Conservation (phyloP, 768 basidiomycete species). For the Phylloporus arenicola region DNA sequence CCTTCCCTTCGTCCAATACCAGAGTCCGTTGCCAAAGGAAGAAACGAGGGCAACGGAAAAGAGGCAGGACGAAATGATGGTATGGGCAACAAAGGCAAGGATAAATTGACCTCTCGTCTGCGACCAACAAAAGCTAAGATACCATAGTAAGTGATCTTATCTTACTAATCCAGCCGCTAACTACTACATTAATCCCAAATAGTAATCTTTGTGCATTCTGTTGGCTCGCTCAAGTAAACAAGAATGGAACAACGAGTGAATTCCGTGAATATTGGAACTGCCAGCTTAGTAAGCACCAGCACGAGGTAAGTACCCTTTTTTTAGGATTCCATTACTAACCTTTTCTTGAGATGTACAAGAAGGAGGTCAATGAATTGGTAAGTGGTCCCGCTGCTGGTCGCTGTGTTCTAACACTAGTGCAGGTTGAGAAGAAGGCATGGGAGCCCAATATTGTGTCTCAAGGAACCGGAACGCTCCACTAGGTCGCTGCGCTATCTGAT, state of each 20-base stretch:
- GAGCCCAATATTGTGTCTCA: neutral
- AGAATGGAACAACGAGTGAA: neutral
- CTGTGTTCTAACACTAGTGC: too few species aligned
- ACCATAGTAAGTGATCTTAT: neutral
- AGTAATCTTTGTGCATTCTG: neutral
- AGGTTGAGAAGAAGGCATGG: neutral
- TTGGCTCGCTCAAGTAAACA: neutral
- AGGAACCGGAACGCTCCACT: neutral
- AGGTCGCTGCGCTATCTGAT: neutral
- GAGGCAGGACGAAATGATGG: too few species aligned
- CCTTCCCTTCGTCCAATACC: too few species aligned
- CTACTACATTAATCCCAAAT: neutral
- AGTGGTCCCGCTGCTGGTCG: too few species aligned
- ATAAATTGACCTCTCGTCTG: neutral
- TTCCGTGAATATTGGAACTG: neutral
- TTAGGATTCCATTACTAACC: neutral
- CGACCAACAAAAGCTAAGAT: neutral
- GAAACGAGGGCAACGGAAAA: neutral
- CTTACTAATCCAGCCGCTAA: neutral
- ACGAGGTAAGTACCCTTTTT: neutral
- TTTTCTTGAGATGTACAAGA: neutral
- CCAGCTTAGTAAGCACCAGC: neutral
- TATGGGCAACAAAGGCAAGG: neutral
- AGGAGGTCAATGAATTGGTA: neutral
- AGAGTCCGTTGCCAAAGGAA: too few species aligned